These are phyloP conservation scores for Roridomyces roridus DNA, from an alignment of 768 basidiomycete genomes.

Conservation along the genomic window DNA sequence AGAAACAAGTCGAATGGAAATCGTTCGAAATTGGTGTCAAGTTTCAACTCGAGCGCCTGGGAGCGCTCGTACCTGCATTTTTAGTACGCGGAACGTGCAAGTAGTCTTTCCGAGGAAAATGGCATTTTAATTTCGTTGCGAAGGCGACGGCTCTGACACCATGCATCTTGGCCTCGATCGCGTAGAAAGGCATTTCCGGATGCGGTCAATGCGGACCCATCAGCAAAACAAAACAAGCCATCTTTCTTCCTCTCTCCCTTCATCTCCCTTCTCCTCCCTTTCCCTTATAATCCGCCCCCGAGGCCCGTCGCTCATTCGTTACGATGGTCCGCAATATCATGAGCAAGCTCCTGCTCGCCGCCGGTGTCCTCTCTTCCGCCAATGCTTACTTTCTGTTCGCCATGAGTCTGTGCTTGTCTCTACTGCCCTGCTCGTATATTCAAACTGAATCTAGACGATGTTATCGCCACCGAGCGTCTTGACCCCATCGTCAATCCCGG, in stretches of 20 bases:
- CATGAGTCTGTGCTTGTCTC: conserved; percentile 14
- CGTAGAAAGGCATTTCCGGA: not conserved
- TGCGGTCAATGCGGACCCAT: not conserved
- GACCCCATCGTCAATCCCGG: conserved; percentile 56
- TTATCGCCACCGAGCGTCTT: conserved; percentile 53
- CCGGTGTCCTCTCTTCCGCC: conserved; percentile 19
- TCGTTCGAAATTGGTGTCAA: too few relatives aligned
- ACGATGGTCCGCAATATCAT: conserved; percentile 19
- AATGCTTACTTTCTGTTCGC: conserved; percentile 23
- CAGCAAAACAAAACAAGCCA: too few relatives aligned
- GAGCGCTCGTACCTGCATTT: too few relatives aligned
- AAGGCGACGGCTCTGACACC: not conserved
- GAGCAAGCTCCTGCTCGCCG: conserved; percentile 23
- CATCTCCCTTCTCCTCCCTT: conserved; percentile 1
- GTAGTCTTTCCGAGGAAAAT: too few relatives aligned
- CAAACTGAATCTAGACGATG: conserved; percentile 37
- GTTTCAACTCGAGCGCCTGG: too few relatives aligned
- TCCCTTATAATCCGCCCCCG: conserved; percentile 18
- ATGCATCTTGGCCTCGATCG: not conserved
- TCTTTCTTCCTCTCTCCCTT: conserved; percentile 1
- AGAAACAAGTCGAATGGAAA: too few relatives aligned
- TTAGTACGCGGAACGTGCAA: too few relatives aligned
- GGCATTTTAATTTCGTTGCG: not conserved
- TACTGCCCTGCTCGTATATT: not conserved
- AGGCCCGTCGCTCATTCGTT: conserved; percentile 12